Evolutionary conservation across 495 filamentous ascomycete species (phyloP), one percentile per base, ranked within the genome.

Genomic region (Aspergillus panamensis): DNA sequence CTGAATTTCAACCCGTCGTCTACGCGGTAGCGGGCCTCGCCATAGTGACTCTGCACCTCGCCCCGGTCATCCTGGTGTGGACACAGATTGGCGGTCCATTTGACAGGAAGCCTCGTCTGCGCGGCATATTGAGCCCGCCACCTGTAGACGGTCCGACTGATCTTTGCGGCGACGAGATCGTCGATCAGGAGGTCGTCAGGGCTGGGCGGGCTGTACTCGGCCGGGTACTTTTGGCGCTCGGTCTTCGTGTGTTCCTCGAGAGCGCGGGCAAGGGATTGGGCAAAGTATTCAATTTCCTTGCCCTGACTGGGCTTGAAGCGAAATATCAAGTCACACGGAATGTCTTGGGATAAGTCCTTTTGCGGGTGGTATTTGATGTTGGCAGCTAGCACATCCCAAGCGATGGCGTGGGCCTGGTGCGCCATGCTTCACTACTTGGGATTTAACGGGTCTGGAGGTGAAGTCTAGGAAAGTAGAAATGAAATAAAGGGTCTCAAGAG

Each of bases 211-310:
- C 62, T 55, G n/a, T 56, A 63, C 19, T 40, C 19, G 0, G 8
- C 17, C 8, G 57, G 47, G 25, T 63, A 68, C 43, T 66, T 68
- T 21, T 47, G 58, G 30, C 63, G 63, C 43, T 68, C 63, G 20
- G 51, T 57, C 52, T 16, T 10, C 2, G 65, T 45, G 39, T 66
- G 65, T 8, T 61, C 58, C 1, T 48, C 32, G 31, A 68, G 53
- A 25, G 49, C 66, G 20, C 40, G 52, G 6, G 31, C 44, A n/a
- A 66, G 66, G 1, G 57, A 56, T 16, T 55, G 21, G 17, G 53
- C 51, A 16, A 68, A 66, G 48, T 66, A 21, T 0, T 35, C 53
- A 19, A 68, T 21, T 5, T 68, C 60, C 9, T 61, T 61, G 1
- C 49, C 57, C 40, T 65, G 65, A n/a, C 55, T 48, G 14, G 55